phyloP scores from a whole-genome alignment of 345 rosid genomes.

The Capsella bursapastoris region DNA sequence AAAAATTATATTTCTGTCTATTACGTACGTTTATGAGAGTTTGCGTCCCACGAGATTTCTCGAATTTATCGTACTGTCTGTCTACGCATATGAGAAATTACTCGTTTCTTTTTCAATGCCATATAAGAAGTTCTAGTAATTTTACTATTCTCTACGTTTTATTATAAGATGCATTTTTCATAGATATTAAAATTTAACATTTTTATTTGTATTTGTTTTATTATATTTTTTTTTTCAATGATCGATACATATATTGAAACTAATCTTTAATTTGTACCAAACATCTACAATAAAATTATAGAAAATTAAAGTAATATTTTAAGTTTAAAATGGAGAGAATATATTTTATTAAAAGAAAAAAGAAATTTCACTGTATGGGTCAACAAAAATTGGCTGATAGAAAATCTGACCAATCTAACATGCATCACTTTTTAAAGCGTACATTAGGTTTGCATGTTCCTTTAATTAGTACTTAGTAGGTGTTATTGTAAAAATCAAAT shows the following conservation, averaged over 20 bases:
- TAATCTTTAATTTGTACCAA: no score
- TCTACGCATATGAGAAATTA: not conserved
- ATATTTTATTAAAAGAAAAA: no score
- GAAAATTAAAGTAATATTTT: no score
- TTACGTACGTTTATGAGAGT: not conserved
- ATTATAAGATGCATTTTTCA: no score
- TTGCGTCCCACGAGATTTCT: slow-evolving; percentile 8
- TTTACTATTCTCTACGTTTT: no score
- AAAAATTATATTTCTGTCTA: not conserved
- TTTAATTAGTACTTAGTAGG: not conserved
- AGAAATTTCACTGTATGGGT: not conserved
- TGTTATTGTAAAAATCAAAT: not conserved
- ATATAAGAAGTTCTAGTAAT: not conserved
- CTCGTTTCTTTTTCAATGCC: slow-evolving; percentile 16
- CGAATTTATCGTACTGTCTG: not conserved
- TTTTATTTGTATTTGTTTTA: no score
- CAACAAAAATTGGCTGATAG: not conserved
- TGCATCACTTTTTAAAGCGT: not conserved
- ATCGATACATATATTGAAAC: no score
- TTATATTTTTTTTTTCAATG: no score
- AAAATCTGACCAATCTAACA: not conserved
- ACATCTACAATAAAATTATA: no score
- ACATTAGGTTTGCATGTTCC: not conserved
- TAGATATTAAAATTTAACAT: no score
- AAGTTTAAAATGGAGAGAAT: no score